Evolutionary conservation across 2,329 filamentous ascomycete species (phyloP).

Genomic region (Orbilia javanica): DNA sequence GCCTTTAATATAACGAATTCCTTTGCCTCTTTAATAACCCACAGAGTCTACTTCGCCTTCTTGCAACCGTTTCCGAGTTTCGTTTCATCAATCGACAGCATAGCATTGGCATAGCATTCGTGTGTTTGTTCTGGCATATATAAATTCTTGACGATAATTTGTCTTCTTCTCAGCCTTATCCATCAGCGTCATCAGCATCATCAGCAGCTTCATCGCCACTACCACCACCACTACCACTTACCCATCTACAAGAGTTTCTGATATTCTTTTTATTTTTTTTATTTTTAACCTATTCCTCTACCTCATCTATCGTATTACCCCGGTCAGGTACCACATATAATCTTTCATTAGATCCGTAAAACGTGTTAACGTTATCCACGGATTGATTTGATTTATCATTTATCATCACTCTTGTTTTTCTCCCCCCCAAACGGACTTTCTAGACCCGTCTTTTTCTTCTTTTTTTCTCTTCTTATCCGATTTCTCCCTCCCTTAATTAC

Average conservation of each 20-base stretch:
- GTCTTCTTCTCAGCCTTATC: constrained; percentile 10
- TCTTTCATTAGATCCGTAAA: neutral
- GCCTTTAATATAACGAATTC: constrained; percentile 58
- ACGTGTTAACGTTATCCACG: constrained; percentile 1
- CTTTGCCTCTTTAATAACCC: constrained; percentile 32
- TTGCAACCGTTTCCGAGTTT: constrained; percentile 7
- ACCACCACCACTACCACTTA: neutral
- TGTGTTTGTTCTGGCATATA: constrained; percentile 26
- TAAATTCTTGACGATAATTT: constrained; percentile 41
- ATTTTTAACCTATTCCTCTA: neutral
- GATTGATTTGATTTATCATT: neutral
- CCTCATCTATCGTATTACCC: constrained; percentile 3
- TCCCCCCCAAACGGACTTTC: constrained; percentile 28
- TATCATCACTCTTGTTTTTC: constrained; percentile 1
- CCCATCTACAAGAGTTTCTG: neutral
- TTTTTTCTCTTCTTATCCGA: constrained; percentile 34
- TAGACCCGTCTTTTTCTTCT: constrained; percentile 32
- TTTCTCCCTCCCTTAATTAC: constrained; percentile 45
- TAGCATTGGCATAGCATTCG: constrained; percentile 38
- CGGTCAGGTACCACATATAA: constrained; percentile 37
- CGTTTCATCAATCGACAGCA: constrained; percentile 5
- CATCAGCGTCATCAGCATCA: too few relatives aligned
- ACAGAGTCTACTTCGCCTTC: constrained; percentile 23
- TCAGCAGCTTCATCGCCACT: too few relatives aligned
- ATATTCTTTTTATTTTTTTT: neutral